Percentiles rank a stretch among this genome's conserved stretches.
These are phyloP conservation scores for Aspergillus kassunensis DNA, from an alignment of 495 filamentous ascomycete genomes.

Conservation along the genomic window DNA sequence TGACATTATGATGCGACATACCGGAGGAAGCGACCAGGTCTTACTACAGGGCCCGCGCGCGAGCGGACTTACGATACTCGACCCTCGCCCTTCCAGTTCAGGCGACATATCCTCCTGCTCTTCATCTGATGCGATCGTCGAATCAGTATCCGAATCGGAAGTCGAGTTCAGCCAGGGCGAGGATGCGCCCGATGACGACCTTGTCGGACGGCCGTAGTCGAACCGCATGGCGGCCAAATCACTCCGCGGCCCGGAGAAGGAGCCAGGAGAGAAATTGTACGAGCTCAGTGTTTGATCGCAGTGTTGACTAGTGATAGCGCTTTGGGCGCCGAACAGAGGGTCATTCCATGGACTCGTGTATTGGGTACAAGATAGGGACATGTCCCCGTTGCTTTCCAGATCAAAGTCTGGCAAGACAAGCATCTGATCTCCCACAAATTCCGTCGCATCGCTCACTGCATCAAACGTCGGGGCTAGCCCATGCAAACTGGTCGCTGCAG, in stretches of 20 bases:
- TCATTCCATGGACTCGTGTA: slow-evolving; percentile 4
- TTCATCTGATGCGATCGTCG: slow-evolving; percentile 9
- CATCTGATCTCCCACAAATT: slow-evolving; percentile 1
- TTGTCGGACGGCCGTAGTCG: slow-evolving; percentile 2
- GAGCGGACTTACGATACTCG: background rate
- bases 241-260: background rate
- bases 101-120: background rate
- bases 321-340: slow-evolving; percentile 4
- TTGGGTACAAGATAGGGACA: slow-evolving; percentile 2
- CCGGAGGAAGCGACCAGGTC: slow-evolving; percentile 12
- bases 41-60: slow-evolving; percentile 10
- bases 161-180: slow-evolving; percentile 4
- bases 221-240: slow-evolving; percentile 2
- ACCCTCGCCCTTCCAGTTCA: background rate
- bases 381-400: background rate
- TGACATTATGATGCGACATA: background rate
- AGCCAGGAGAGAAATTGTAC: background rate
- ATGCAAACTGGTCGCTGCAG: slow-evolving; percentile 7
- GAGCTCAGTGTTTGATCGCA: background rate
- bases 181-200: slow-evolving; percentile 8
- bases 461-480: background rate
- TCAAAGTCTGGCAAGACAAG: slow-evolving; percentile 4
- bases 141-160: slow-evolving; percentile 6
- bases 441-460: background rate
- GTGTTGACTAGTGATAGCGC: slow-evolving; percentile 1